Percentiles rank a stretch among this genome's conserved stretches.
Evolutionary conservation across 495 filamentous ascomycete species (phyloP).

Genomic region (Mycothermus thermophilus): DNA sequence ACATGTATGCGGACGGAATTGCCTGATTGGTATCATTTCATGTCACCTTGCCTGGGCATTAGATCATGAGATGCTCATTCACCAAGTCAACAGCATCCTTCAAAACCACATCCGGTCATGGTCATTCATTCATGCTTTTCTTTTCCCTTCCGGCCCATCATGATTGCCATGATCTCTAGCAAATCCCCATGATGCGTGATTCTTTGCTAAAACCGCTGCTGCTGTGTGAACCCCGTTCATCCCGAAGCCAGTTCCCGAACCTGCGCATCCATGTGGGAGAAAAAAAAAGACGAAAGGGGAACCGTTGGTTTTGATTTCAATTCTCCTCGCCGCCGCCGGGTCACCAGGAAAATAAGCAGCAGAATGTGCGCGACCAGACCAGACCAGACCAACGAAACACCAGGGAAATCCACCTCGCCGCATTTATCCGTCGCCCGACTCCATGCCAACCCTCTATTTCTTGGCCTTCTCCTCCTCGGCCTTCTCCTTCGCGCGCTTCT

Average conservation of each 20-base stretch:
- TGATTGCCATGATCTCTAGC: slow-evolving; percentile 26
- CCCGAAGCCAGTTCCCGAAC: slow-evolving; percentile 16
- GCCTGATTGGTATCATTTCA: too few relatives aligned
- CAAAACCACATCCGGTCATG: slow-evolving; percentile 7
- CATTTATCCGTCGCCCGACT: slow-evolving; percentile 12
- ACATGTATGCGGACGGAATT: too few relatives aligned
- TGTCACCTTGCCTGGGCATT: too few relatives aligned
- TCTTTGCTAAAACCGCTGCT: slow-evolving; percentile 14
- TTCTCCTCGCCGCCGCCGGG: slow-evolving; percentile 18
- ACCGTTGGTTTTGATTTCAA: too few relatives aligned
- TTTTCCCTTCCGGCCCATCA: slow-evolving; percentile 25
- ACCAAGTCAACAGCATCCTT: too few relatives aligned
- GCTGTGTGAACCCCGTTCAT: too few relatives aligned
- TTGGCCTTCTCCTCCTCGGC: slow-evolving; percentile 70
- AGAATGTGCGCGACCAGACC: slow-evolving; percentile 28
- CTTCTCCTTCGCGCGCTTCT: slow-evolving; percentile 91
- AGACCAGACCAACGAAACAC: slow-evolving; percentile 31
- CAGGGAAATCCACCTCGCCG: slow-evolving; percentile 20
- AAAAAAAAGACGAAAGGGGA: too few relatives aligned
- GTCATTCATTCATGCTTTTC: slow-evolving; percentile 26
- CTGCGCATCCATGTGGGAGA: slow-evolving; percentile 14
- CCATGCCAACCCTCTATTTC: slow-evolving; percentile 57
- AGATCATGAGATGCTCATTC: too few relatives aligned
- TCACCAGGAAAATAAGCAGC: slow-evolving; percentile 27
- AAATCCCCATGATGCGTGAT: slow-evolving; percentile 26